Base-by-base conservation (phyloP, 2,329 filamentous ascomycete genomes). In the Trichoderma breve region DNA sequence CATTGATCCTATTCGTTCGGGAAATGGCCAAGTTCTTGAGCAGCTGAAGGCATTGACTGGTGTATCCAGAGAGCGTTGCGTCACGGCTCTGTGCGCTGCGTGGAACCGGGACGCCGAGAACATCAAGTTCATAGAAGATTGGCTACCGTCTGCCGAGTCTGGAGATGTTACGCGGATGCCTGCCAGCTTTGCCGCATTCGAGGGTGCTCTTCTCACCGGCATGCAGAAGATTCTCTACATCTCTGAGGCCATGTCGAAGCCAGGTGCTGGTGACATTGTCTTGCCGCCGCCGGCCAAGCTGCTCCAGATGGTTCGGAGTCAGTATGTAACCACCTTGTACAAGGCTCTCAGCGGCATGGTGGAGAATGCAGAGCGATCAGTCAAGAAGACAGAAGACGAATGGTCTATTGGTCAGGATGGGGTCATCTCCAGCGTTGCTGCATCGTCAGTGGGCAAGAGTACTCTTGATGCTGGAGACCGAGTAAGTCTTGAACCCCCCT, bases 161-260 rank as follows among this genome's bases (percentile, higher is more conserved):
- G 91, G 92, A 71, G 95, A 98, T 78, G 87, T 98, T 61, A 99
- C 97, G 0, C 92, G 92, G 74, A 95, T 99, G 91, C 96, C 97
- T 0, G 88, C 90, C 2, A 90, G 92, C 69, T 98, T 99, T 81
- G 86, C 93, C 18, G 89, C 92, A 0, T 97, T 97, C 78, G 95
- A 98, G 78, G 92, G 91, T 70, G 89, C 92, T 7, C 86, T 99
- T 14, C 85, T 99, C 24, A 87, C 86, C 1, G 94, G 95, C 70
- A 92, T 98, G 90, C 96, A 99, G 81, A 97, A 95, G 83, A 97
- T 98, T 69, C 86, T 98, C 32, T 99, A 98, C 80, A 91, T 99
- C 57, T 92, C 93, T 1, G 95, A 98, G 75, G 93, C 93, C 26
- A 92, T 91, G 84, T 88, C 87, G 58, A 94, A 93, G 80, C 87